Percentiles rank a stretch among this genome's conserved stretches.
Evolutionary conservation across 306 rosid species (phyloP).

Genomic region (Macrotyloma uniflorum): DNA sequence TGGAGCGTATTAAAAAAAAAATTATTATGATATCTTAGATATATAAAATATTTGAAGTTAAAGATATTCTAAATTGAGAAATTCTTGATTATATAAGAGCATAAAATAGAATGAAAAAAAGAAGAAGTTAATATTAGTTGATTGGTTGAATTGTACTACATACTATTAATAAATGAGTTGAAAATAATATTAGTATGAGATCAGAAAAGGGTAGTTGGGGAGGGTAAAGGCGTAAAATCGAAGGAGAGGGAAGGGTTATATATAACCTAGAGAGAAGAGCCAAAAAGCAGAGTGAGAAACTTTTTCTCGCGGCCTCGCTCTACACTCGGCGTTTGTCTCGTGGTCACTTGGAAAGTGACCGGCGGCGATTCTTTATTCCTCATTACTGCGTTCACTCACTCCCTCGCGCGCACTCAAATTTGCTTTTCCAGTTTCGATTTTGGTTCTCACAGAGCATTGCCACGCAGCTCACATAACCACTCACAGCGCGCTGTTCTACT

Average conservation of each 20-base stretch:
- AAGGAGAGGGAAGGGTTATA: slow-evolving; percentile 24
- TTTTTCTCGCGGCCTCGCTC: slow-evolving; percentile 39
- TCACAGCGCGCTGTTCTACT: not conserved
- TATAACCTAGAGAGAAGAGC: slow-evolving; percentile 35
- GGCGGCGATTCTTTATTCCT: slow-evolving; percentile 42
- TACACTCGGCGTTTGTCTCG: slow-evolving; percentile 42
- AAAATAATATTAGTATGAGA: not conserved
- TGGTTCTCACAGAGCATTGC: not conserved
- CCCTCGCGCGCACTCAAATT: not conserved
- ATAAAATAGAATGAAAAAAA: too few relatives aligned
- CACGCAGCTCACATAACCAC: not conserved
- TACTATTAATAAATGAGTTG: not conserved
- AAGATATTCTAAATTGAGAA: too few relatives aligned
- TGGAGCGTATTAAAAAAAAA: too few relatives aligned
- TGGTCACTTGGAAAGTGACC: slow-evolving; percentile 33
- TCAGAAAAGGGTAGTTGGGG: not conserved
- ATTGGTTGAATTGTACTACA: too few relatives aligned
- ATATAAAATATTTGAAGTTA: too few relatives aligned
- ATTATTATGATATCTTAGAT: too few relatives aligned
- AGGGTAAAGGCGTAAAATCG: slow-evolving; percentile 36
- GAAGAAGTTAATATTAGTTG: not conserved
- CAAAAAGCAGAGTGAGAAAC: not conserved
- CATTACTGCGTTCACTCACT: not conserved
- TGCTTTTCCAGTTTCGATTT: not conserved
- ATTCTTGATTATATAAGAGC: too few relatives aligned